These are phyloP conservation scores for Colletotrichum musae DNA, from an alignment of 2,329 filamentous ascomycete genomes.

Conservation along the genomic window DNA sequence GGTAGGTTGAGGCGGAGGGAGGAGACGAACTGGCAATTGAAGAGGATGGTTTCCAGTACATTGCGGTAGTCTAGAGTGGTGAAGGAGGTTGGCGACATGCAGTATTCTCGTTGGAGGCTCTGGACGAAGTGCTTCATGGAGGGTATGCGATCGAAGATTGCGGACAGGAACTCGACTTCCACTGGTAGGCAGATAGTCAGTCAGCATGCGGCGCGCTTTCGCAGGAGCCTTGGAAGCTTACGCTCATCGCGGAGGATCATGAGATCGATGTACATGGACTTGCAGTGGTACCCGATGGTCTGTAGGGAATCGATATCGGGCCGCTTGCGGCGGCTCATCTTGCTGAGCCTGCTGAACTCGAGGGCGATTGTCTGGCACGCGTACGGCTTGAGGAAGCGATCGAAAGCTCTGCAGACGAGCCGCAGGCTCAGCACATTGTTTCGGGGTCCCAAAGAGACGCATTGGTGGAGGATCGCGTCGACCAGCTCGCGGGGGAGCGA, in stretches of 20 bases:
- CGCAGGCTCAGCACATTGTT: constrained; percentile 61
- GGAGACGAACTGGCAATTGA: constrained; percentile 59
- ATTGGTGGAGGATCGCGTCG: constrained; percentile 60
- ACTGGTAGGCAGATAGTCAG: constrained; percentile 49
- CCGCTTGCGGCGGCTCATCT: constrained; percentile 49
- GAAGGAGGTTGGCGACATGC: constrained; percentile 64
- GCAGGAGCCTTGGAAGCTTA: constrained; percentile 43
- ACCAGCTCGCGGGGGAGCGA: constrained; percentile 64
- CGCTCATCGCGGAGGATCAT: constrained; percentile 68
- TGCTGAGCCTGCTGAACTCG: constrained; percentile 64
- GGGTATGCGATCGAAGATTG: constrained; percentile 61
- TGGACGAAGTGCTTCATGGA: constrained; percentile 62
- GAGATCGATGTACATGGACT: constrained; percentile 65
- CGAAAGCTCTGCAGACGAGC: constrained; percentile 65
- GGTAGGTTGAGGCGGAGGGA: constrained; percentile 66
- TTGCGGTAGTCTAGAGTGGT: constrained; percentile 63
- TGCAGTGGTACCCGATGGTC: constrained; percentile 63
- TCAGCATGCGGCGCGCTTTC: not conserved
- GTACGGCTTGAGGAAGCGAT: constrained; percentile 61
- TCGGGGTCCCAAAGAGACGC: constrained; percentile 58
- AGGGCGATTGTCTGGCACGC: constrained; percentile 64
- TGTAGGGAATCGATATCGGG: constrained; percentile 59
- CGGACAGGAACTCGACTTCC: constrained; percentile 63
- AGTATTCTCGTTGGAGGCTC: constrained; percentile 60
- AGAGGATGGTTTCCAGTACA: constrained; percentile 58